Conservation (phyloP, 202 grass and related monocot genomes). For the Dendrocalamus latiflorus region DNA sequence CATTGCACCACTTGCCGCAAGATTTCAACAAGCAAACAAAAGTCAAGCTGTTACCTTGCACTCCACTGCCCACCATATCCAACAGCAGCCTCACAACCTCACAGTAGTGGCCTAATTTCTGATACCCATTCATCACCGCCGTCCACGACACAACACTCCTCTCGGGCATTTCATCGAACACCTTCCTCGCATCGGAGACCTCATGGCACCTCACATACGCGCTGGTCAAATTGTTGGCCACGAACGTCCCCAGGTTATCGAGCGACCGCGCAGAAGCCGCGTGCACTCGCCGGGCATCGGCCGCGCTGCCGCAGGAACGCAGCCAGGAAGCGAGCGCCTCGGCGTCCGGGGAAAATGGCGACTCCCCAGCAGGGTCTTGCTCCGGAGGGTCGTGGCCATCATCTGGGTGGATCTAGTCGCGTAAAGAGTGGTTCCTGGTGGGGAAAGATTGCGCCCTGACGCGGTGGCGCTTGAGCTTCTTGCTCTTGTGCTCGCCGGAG, state of each 20-base stretch:
- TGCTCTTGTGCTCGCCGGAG: constrained; percentile 13
- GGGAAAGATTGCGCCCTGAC: constrained; percentile 21
- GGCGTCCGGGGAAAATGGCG: constrained; percentile 21
- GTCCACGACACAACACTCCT: constrained; percentile 90
- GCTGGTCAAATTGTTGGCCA: constrained; percentile 68
- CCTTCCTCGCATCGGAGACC: constrained; percentile 43
- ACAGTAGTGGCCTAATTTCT: constrained; percentile 20
- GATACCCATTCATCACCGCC: constrained; percentile 61
- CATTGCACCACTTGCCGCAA: constrained; percentile 38
- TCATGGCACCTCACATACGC: constrained; percentile 45
- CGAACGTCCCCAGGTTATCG: constrained; percentile 16
- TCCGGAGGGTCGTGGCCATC: neutral
- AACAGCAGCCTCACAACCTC: constrained; percentile 51
- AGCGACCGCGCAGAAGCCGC: constrained; percentile 41
- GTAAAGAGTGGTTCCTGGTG: neutral
- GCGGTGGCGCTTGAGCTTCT: neutral
- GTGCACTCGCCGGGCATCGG: constrained; percentile 45
- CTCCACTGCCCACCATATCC: constrained; percentile 43
- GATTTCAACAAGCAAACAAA: constrained; percentile 80
- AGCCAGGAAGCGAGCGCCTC: constrained; percentile 44
- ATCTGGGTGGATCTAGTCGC: neutral
- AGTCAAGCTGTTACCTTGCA: constrained; percentile 64
- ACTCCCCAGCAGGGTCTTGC: constrained; percentile 9
- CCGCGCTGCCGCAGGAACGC: constrained; percentile 28
- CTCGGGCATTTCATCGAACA: constrained; percentile 79